phyloP scores from a whole-genome alignment of 805 yeast genomes.

The Candida fluviatilis region DNA sequence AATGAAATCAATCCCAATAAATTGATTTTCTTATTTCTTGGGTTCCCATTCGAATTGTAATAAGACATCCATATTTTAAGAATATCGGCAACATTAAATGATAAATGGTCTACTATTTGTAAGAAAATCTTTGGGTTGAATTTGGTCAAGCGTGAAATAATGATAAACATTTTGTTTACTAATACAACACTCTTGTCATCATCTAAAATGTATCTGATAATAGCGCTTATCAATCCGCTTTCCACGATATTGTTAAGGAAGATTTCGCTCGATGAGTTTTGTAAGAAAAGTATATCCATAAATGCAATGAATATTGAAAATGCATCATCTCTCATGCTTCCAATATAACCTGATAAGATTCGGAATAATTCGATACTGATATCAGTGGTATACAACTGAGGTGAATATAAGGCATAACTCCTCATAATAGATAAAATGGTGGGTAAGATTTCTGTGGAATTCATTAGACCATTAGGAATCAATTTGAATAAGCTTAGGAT shows the following conservation, averaged over 20 bases:
- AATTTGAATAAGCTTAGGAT: constrained; percentile 47
- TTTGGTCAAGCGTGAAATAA: constrained; percentile 34
- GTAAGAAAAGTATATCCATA: constrained; percentile 47
- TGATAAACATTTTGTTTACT: constrained; percentile 33
- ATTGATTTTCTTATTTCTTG: constrained; percentile 67
- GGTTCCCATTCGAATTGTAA: constrained; percentile 59
- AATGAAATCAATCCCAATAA: constrained; percentile 58
- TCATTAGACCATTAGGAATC: constrained; percentile 54
- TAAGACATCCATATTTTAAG: constrained; percentile 36
- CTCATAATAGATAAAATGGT: constrained; percentile 56
- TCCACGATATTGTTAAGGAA: constrained; percentile 30
- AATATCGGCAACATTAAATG: constrained; percentile 20
- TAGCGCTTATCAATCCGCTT: constrained; percentile 43
- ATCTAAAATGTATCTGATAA: constrained; percentile 38
- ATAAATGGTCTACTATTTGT: constrained; percentile 25
- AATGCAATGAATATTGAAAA: constrained; percentile 51
- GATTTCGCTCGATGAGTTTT: constrained; percentile 17
- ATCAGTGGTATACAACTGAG: constrained; percentile 30
- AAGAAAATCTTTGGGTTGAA: constrained; percentile 32
- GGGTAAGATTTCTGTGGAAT: constrained; percentile 73
- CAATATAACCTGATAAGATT: constrained; percentile 49
- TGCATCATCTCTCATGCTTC: constrained; percentile 68
- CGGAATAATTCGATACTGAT: constrained; percentile 41
- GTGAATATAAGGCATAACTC: constrained; percentile 53
- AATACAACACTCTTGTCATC: constrained; percentile 40